Base-by-base conservation (phyloP, 1,284 basidiomycete species). In the Ceratobasidium sp. region DNA sequence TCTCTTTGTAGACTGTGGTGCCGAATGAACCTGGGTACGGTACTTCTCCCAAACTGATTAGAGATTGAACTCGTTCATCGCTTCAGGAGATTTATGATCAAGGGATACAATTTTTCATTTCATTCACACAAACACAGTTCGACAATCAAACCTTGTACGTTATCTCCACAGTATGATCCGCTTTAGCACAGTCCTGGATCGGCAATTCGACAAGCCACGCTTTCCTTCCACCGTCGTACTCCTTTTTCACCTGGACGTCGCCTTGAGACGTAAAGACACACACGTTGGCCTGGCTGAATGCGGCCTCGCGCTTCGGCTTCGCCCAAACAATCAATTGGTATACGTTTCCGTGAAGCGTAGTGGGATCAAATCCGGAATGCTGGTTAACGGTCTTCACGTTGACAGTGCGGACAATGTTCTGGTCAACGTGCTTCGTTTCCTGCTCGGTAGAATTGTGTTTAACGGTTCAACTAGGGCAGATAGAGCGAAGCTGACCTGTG, bases 301-400 rank as follows among this genome's bases (percentile, higher is more conserved):
- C 33, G 20, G 17, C 4, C 44, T 20, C 46, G 26, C 69, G 56
- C 28, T 40, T 59, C 38, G 69, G 56, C 20, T 56, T 56, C 12
- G 54, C 69, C 69, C 69, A 71, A 40, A 71, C 26, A n/a, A 61
- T 46, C 38, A 71, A 42, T 40, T 56, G 42, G 46, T 61, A 71
- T 2, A 23, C 4, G 2, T n/a, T 15, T 6, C 56, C 69, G 23
- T 26, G 44, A 4, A 59, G 38, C n/a, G n/a, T 57, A 46, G 52
- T 56, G 28, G 69, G 69, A 15, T 71, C 69, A 44, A 59, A 71
- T 4, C 46, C 40, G 17, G 40, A 12, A n/a, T 71, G 54, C 20
- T 23, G n/a, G 40, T 71, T 15, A 20, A 23, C 46, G 20, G 69
- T 71, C 15, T 48, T n/a, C 20, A 71, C 40, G 33, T 3, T 38